phyloP scores from a whole-genome alignment of 2,329 filamentous ascomycete genomes.

The Hypoxylon sp. region DNA sequence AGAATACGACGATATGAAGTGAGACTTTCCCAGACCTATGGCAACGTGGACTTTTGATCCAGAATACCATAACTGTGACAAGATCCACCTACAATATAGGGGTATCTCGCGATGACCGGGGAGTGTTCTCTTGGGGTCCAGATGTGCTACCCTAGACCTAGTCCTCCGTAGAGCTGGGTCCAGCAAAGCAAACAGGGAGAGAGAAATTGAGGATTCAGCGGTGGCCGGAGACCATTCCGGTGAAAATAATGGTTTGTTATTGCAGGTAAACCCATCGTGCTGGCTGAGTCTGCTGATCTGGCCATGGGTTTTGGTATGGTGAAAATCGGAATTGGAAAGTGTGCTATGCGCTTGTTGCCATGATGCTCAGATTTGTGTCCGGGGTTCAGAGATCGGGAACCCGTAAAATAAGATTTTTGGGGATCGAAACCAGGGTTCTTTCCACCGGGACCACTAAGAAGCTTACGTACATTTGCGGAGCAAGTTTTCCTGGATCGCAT shows the following conservation, averaged over 20 bases:
- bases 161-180: slow-evolving; percentile 15
- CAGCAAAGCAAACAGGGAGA: slow-evolving; percentile 32
- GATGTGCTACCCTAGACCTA: slow-evolving; percentile 36
- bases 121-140: slow-evolving; percentile 24
- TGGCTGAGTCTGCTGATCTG: slow-evolving; percentile 24
- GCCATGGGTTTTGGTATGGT: slow-evolving; percentile 27
- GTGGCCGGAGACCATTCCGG: slow-evolving; percentile 14
- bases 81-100: slow-evolving; percentile 32
- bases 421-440: slow-evolving; percentile 38
- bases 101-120: slow-evolving; percentile 30
- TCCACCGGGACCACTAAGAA: slow-evolving; percentile 37
- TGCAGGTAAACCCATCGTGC: slow-evolving; percentile 25
- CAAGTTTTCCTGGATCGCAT: slow-evolving; percentile 34
- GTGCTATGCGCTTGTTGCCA: slow-evolving; percentile 35
- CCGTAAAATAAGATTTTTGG: slow-evolving; percentile 52
- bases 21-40: slow-evolving; percentile 24
- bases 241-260: slow-evolving; percentile 13
- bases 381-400: slow-evolving; percentile 50
- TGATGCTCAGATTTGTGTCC: slow-evolving; percentile 44
- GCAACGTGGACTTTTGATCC: slow-evolving; percentile 36
- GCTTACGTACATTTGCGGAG: slow-evolving; percentile 45
- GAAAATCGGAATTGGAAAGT: slow-evolving; percentile 39
- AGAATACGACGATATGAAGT: slow-evolving; percentile 18
- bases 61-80: slow-evolving; percentile 23
- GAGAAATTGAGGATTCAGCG: slow-evolving; percentile 23